Evolutionary conservation across 495 filamentous ascomycete genomes (phyloP).

Genomic region (Sabuloglossum arenarium): DNA sequence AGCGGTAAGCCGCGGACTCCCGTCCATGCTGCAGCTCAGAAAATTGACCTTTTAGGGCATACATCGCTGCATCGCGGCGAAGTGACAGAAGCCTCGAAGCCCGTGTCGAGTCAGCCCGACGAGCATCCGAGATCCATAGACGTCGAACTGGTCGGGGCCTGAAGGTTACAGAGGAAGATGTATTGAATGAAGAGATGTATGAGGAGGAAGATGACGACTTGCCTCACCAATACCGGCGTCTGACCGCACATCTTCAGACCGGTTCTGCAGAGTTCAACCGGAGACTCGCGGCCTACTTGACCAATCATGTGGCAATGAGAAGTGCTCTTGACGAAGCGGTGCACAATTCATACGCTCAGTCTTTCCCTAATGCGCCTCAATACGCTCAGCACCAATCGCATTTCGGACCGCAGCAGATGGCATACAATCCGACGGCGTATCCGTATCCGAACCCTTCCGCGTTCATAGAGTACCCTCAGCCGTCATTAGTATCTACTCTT

Average conservation of each 20-base stretch:
- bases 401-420: slow-evolving; percentile 3
- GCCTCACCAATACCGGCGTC: slow-evolving; percentile 28
- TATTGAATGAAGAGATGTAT: slow-evolving; percentile 89
- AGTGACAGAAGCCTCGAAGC: slow-evolving; percentile 82
- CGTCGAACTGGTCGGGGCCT: slow-evolving; percentile 68
- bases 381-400: slow-evolving; percentile 10
- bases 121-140: slow-evolving; percentile 81
- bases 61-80: slow-evolving; percentile 83
- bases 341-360: slow-evolving; percentile 23
- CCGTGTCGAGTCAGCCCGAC: slow-evolving; percentile 65
- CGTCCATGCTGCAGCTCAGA: background rate
- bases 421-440: slow-evolving; percentile 5
- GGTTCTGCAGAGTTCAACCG: slow-evolving; percentile 33
- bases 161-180: slow-evolving; percentile 70
- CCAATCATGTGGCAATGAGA: slow-evolving; percentile 36
- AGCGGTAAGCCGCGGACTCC: slow-evolving; percentile 32
- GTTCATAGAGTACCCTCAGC: no score
- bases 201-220: slow-evolving; percentile 74
- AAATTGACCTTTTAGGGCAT: slow-evolving; percentile 35
- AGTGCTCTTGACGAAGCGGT: slow-evolving; percentile 28
- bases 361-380: slow-evolving; percentile 23
- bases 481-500: no score
- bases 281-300: slow-evolving; percentile 34
- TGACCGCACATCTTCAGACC: slow-evolving; percentile 33
- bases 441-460: no score